Base-by-base conservation (phyloP, 2,329 filamentous ascomycete genomes). In the Blumeria graminis region DNA sequence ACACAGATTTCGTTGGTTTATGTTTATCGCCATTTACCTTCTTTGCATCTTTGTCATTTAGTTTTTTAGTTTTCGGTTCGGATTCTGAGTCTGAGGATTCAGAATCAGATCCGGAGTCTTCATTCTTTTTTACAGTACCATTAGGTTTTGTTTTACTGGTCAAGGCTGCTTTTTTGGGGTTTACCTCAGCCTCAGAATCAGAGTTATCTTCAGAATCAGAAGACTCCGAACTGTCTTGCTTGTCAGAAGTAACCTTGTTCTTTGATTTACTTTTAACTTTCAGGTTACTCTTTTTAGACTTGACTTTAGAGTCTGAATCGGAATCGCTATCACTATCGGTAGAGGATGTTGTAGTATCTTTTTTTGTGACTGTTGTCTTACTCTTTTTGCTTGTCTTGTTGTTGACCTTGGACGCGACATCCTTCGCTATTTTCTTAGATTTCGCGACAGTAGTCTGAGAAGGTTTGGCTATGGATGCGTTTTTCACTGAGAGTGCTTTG, bases 401-500 rank as follows among this genome's bases (percentile, higher is more conserved):
- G 35, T 60, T 62, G 34, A 63, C 58, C 57, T 65, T 71, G 62
- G 65, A 65, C 43, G 67, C 68, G 39, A 66, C 67, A 53, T 68
- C 70, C 75, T 84, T 84, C 63, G 79, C 79, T 57, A 77, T 67
- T 61, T 80, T 74, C 74, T 84, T 84, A 64, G 78, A 75, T 73
- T 83, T 83, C 59, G 74, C 70, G 71, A 80, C 82, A 66, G 79
- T 70, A 61, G 75, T 76, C 68, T 82, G 74, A 59, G 77, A 72
- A 56, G 80, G 67, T 74, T 87, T 88, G 71, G 76, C 77, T 64
- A 85, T 74, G 61, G 77, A 76, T 62, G 74, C 80, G 63, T 74
- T 75, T 74, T 85, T 86, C 69, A 81, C 78, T 64, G 71, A 69
- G 63, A 73, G 66, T 59, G 71, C 67, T 65, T 75, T 73, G 64